phyloP scores from a whole-genome alignment of 495 filamentous ascomycete genomes.

The Venustampulla echinocandica region DNA sequence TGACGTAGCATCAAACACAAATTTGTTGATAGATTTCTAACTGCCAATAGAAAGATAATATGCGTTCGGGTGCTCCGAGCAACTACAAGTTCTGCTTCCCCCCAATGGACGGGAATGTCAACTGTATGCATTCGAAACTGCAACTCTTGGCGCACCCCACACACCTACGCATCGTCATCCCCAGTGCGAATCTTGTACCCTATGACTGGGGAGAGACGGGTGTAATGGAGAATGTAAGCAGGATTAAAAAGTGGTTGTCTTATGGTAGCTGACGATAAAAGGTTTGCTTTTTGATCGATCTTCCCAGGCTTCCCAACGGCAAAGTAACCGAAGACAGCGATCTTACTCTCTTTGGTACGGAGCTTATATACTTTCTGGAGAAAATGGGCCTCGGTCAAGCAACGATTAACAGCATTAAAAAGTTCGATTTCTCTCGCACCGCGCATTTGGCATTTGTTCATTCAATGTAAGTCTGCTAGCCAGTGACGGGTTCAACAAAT shows the following conservation, averaged over 20 bases:
- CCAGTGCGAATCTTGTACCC: conserved; percentile 69
- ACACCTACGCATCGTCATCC: conserved; percentile 67
- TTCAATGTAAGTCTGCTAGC: conserved; percentile 44
- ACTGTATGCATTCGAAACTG: conserved; percentile 83
- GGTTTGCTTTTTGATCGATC: conserved; percentile 77
- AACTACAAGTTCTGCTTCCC: conserved; percentile 70
- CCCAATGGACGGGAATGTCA: conserved; percentile 52
- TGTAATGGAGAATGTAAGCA: conserved; percentile 65
- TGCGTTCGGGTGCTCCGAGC: conserved; percentile 23
- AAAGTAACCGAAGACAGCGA: conserved; percentile 23
- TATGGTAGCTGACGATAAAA: conserved; percentile 19
- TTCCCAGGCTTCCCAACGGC: conserved; percentile 47
- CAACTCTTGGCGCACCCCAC: conserved; percentile 65
- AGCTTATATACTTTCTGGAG: conserved; percentile 61
- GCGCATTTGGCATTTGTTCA: conserved; percentile 68
- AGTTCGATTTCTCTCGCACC: conserved; percentile 71
- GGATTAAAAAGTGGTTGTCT: background rate
- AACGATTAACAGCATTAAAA: conserved; percentile 48
- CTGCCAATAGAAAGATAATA: conserved; percentile 14
- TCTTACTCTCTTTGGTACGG: conserved; percentile 55
- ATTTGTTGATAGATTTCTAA: conserved; percentile 9
- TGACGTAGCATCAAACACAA: background rate
- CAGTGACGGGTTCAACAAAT: background rate
- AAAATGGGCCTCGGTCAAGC: conserved; percentile 56
- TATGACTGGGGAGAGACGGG: conserved; percentile 60